Conservation (phyloP, 176 grass and related monocot species). For the Carex cristatella region DNA sequence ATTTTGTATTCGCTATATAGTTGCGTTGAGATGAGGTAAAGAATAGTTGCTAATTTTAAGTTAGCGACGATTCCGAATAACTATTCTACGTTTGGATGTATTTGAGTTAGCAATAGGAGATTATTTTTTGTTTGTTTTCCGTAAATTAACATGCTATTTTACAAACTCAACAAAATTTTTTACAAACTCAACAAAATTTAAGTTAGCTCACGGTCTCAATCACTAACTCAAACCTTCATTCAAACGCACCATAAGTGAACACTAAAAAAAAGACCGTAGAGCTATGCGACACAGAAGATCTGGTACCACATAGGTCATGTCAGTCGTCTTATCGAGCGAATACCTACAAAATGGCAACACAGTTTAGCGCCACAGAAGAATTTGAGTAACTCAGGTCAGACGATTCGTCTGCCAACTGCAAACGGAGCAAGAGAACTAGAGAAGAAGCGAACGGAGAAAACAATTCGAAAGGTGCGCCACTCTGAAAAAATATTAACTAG, state of each 20-base stretch:
- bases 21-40: too few relatives aligned
- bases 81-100: too few relatives aligned
- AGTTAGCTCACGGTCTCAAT: too few relatives aligned
- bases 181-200: too few relatives aligned
- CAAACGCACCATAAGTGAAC: neutral
- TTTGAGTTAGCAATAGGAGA: too few relatives aligned
- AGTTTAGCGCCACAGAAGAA: neutral
- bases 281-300: neutral
- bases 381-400: neutral
- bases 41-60: too few relatives aligned
- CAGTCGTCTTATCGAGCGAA: neutral
- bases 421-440: neutral
- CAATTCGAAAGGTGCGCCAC: neutral
- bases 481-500: neutral
- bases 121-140: too few relatives aligned
- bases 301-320: neutral
- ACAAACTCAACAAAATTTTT: too few relatives aligned
- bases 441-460: neutral
- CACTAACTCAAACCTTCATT: too few relatives aligned
- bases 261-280: neutral
- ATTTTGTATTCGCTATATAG: too few relatives aligned
- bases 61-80: too few relatives aligned
- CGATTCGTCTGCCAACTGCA: neutral
- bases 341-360: neutral
- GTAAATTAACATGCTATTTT: too few relatives aligned